Base-by-base conservation (phyloP, 2,329 filamentous ascomycete species). In the Thelonectria olida region DNA sequence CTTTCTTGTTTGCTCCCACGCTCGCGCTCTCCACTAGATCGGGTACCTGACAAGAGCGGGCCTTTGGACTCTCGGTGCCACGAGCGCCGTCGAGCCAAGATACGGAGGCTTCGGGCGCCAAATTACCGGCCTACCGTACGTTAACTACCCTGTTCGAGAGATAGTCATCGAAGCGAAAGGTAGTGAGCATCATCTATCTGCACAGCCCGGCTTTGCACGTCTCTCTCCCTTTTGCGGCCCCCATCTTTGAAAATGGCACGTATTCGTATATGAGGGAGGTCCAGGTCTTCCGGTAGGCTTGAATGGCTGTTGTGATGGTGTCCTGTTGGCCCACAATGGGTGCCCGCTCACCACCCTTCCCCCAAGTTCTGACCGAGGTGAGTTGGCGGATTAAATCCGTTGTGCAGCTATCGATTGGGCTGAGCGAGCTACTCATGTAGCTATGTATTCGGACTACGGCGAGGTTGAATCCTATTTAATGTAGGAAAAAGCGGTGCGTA, bases 1-100 rank as follows among this genome's bases (percentile, higher is more conserved):
- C 44, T 49, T 28, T 31, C 34, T 55, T 27, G 31, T 20, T 42
- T 56, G 19, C 47, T 50, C 31, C 31, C n/a, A 52, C n/a, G 27
- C 50, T 44, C 51, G 38, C 38, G 25, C 39, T 34, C 19, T 54
- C 51, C 51, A 20, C 51, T 44, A 38, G 38, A 54, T 41, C 25
- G 17, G 22, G 50, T 42, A 39, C 50, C 31, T 50, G 28, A 13
- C 47, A 50, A 34, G 47, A 23, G 47, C 28, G 47, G 38, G 38
- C 28, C 47, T 34, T 23, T n/a, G 50, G 39, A 53, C 41, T 36
- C 41, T 53, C 17, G 38, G 36, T 41, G 50, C 50, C 50, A 36
- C 50, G 41, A 53, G 50, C 50, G 50, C 50, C 36, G 23, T 53
- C 31, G 31, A 34, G 31, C 31, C 31, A 10, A 10, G 9, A 10